phyloP scores from a whole-genome alignment of 2,329 filamentous ascomycete species.

The Xylariaceae sp. region DNA sequence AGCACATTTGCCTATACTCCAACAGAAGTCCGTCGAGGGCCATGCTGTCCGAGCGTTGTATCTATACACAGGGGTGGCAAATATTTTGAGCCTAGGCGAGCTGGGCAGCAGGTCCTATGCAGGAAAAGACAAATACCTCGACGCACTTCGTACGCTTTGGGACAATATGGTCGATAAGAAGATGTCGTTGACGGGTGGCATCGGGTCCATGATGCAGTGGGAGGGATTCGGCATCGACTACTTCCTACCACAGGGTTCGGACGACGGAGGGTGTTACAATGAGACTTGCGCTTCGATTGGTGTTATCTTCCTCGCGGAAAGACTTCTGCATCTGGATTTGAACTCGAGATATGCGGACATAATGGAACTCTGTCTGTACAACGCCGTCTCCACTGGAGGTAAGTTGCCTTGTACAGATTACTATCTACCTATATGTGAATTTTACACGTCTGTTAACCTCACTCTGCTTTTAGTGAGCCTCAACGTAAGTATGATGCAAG shows the following conservation, averaged over 20 bases:
- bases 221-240: slow-evolving; percentile 60
- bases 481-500: slow-evolving; percentile 44
- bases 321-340: slow-evolving; percentile 52
- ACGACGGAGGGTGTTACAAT: slow-evolving; percentile 61
- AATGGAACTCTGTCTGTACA: slow-evolving; percentile 61
- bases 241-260: slow-evolving; percentile 56
- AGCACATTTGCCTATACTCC: slow-evolving; percentile 52
- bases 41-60: slow-evolving; percentile 62
- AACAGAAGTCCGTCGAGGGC: slow-evolving; percentile 55
- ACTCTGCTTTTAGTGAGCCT: slow-evolving; percentile 43
- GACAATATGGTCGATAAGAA: slow-evolving; percentile 59
- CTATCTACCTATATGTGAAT: background rate
- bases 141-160: slow-evolving; percentile 51
- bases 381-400: slow-evolving; percentile 53
- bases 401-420: slow-evolving; percentile 4
- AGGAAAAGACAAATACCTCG: slow-evolving; percentile 30
- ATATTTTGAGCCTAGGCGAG: slow-evolving; percentile 45
- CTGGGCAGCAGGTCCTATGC: slow-evolving; percentile 24
- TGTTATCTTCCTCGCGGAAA: slow-evolving; percentile 58
- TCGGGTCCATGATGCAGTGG: slow-evolving; percentile 57
- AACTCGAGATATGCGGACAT: slow-evolving; percentile 54
- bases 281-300: slow-evolving; percentile 62
- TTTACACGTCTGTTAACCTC: background rate
- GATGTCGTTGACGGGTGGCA: slow-evolving; percentile 62
- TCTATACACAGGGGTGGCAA: slow-evolving; percentile 56